Base-by-base conservation (phyloP, 768 basidiomycete genomes). In the Tephrocybe sp. region DNA sequence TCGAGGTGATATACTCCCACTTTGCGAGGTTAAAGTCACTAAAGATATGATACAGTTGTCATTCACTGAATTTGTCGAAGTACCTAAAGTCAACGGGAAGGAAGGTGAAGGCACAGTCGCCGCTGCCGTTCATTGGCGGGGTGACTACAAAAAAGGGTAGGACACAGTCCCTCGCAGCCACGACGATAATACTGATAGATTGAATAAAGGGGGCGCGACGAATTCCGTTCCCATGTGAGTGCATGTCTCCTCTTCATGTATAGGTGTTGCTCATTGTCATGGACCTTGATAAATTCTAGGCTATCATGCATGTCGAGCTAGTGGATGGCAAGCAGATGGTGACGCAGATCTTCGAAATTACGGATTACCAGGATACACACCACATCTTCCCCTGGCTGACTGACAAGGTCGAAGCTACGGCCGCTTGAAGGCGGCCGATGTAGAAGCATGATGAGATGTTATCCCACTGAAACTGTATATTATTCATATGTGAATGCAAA, bases 201-300 rank as follows among this genome's bases (percentile, higher is more conserved):
- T 5, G 6, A 28, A 4, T 36, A 4, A 11, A 50, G 49, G 4
- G 49, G 49, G 17, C 40, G 41, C n/a, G 49, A 50, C 21, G 49
- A 50, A 18, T 50, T 50, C 33, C 40, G 25, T 36, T 50, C 49
- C 14, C 49, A 50, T 36, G 49, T 50, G 32, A 34, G 49, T 44
- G 6, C 25, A 15, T 30, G 28, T 12, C 28, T 30, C 28, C 28
- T 12, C 12, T 30, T 12, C 28, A 12, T 12, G 28, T n/a, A n/a
- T n/a, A n/a, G 12, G 28, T 30, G 28, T 5, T 30, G 28, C 28
- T n/a, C n/a, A n/a, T n/a, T n/a, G n/a, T n/a, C n/a, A n/a, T n/a
- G n/a, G n/a, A 30, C 28, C 28, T 30, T 30, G 11, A 24, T 5
- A 5, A 1, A 7, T 21, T 4, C 18, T 38, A 38, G 33, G 24